Evolutionary conservation across 352 stramenopile species (phyloP).

Genomic region (Phytopythium oedochilum): DNA sequence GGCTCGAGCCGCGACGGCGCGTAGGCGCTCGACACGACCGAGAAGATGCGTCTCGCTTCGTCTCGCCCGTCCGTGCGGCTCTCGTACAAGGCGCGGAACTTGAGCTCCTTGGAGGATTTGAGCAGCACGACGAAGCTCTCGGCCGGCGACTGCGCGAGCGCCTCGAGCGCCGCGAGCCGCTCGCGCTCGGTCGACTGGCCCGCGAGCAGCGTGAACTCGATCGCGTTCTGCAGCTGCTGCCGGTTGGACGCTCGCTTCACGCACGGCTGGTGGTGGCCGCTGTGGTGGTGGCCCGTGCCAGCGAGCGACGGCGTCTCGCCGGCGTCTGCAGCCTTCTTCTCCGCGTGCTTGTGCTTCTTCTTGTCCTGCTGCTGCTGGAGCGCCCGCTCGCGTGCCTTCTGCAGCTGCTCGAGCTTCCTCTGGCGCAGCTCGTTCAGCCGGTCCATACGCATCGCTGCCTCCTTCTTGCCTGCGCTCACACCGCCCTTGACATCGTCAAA

Average conservation of each 20-base stretch:
- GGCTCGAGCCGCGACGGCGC: constrained; percentile 18
- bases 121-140: constrained; percentile 79
- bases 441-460: constrained; percentile 11
- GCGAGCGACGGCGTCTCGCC: background rate
- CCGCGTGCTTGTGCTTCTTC: constrained; percentile 10
- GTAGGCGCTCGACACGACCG: constrained; percentile 23
- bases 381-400: constrained; percentile 33
- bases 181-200: constrained; percentile 59
- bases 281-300: background rate
- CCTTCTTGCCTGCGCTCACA: background rate
- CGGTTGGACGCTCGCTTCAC: constrained; percentile 54
- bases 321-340: constrained; percentile 1
- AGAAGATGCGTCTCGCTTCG: constrained; percentile 36
- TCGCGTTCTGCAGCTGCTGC: constrained; percentile 72
- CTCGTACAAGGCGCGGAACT: constrained; percentile 75
- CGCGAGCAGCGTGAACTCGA: constrained; percentile 72
- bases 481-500: constrained; percentile 7
- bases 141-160: constrained; percentile 32
- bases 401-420: constrained; percentile 62
- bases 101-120: constrained; percentile 65
- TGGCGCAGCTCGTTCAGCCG: constrained; percentile 43
- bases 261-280: background rate
- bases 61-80: constrained; percentile 36
- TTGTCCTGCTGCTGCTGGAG: constrained; percentile 20
- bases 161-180: constrained; percentile 33